Conservation (phyloP, 1,139 yeast species). For the Candida sp. region DNA sequence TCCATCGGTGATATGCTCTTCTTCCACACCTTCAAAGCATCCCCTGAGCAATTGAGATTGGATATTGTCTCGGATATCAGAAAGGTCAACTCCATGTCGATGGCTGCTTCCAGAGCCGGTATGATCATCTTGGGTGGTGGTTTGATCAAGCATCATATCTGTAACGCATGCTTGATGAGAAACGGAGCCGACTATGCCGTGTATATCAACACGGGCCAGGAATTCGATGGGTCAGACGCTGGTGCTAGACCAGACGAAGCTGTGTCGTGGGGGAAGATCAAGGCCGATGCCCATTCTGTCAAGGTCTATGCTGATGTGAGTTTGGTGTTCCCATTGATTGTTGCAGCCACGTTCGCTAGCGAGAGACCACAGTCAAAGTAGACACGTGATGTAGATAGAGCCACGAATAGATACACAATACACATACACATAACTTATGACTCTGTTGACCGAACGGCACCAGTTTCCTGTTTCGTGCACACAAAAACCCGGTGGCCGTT, state of each 20-base stretch:
- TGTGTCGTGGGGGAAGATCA: constrained; percentile 98
- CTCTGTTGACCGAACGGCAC: not conserved
- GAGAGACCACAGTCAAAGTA: constrained; percentile 25
- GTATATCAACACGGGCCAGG: constrained; percentile 97
- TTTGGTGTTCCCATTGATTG: constrained; percentile 92
- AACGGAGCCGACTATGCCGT: constrained; percentile 99
- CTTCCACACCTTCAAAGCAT: constrained; percentile 95
- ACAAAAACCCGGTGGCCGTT: too few relatives aligned
- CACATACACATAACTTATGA: not conserved
- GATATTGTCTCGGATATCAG: constrained; percentile 97
- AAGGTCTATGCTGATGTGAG: constrained; percentile 98
- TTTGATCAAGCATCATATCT: constrained; percentile 92
- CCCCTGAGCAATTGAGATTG: constrained; percentile 85
- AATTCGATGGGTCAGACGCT: constrained; percentile 98
- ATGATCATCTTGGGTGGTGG: constrained; percentile 99
- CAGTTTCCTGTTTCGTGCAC: not conserved
- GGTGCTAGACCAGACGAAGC: constrained; percentile 99
- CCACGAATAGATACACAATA: not conserved
- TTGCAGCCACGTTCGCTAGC: constrained; percentile 95
- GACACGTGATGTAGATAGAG: not conserved
- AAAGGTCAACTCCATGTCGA: constrained; percentile 86
- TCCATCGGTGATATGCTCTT: constrained; percentile 98
- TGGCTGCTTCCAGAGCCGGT: constrained; percentile 96
- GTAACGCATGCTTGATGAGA: constrained; percentile 98
- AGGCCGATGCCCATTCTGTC: constrained; percentile 89